These are phyloP conservation scores for Rehmannia glutinosa DNA, from an alignment of 257 asterid species.

Conservation along the genomic window DNA sequence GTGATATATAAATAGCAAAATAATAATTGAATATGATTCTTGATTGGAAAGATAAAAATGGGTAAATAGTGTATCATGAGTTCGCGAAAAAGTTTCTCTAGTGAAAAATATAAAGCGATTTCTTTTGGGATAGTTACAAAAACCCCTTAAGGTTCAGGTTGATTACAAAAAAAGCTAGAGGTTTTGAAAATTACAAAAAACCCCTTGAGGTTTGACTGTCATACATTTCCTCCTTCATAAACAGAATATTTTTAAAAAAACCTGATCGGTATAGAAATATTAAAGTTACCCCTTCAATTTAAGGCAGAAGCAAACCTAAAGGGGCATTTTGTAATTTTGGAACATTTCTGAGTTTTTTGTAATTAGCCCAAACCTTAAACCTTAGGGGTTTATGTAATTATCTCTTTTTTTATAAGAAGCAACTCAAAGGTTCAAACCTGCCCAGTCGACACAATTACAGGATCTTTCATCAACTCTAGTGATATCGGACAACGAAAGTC, in stretches of 20 bases:
- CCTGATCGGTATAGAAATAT: too few relatives aligned
- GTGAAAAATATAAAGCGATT: too few relatives aligned
- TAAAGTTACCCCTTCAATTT: too few relatives aligned
- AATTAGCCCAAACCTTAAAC: background rate
- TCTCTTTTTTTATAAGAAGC: background rate
- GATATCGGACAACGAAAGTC: constrained; percentile 98
- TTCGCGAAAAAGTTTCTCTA: too few relatives aligned
- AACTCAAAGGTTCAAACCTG: constrained; percentile 51
- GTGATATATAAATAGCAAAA: too few relatives aligned
- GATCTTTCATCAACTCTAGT: constrained; percentile 97
- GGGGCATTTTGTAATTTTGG: background rate
- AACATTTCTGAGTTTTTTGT: background rate
- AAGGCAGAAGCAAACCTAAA: background rate
- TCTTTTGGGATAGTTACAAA: too few relatives aligned
- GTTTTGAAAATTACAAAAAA: background rate
- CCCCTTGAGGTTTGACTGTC: background rate
- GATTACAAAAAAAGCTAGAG: background rate
- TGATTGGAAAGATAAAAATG: too few relatives aligned
- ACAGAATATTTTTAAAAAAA: too few relatives aligned
- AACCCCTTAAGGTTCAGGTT: background rate
- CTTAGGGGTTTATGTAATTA: background rate
- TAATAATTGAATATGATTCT: too few relatives aligned
- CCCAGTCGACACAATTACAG: constrained; percentile 96
- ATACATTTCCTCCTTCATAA: too few relatives aligned
- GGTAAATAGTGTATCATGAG: too few relatives aligned